phyloP scores from a whole-genome alignment of 129 eudicot species.

The Flaveria trinervia region DNA sequence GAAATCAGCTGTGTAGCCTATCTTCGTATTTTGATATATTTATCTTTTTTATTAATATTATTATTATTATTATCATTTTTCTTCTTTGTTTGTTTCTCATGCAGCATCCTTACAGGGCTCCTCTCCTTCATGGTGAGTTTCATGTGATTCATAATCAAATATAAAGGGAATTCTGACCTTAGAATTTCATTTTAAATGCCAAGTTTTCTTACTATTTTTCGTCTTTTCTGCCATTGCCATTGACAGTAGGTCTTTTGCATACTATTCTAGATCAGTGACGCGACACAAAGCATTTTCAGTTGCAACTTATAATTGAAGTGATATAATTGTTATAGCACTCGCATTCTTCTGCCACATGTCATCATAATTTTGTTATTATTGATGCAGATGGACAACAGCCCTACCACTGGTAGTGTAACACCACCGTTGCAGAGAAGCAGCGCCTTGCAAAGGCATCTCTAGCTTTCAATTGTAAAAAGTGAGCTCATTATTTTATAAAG shows the following conservation, averaged over 20 bases:
- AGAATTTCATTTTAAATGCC: conserved; percentile 9
- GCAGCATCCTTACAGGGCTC: conserved; percentile 94
- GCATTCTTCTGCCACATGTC: neutral
- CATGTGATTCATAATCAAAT: conserved; percentile 16
- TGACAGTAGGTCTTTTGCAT: conserved; percentile 1
- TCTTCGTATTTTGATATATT: conserved; percentile 23
- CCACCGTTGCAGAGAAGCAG: conserved; percentile 80
- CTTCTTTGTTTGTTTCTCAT: conserved; percentile 28
- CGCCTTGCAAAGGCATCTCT: conserved; percentile 88
- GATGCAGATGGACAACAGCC: conserved; percentile 86
- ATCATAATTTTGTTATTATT: conserved; percentile 6
- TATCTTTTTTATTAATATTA: neutral
- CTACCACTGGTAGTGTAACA: conserved; percentile 94
- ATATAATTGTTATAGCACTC: neutral
- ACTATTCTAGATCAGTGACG: neutral
- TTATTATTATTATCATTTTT: conserved; percentile 7
- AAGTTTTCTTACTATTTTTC: neutral
- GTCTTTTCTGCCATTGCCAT: neutral
- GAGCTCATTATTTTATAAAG: conserved; percentile 26
- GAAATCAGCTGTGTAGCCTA: neutral
- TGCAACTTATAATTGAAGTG: neutral
- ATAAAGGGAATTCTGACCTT: conserved; percentile 4
- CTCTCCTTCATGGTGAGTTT: conserved; percentile 96
- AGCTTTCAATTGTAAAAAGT: conserved; percentile 94
- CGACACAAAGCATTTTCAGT: neutral